Percentiles rank a stretch among this genome's conserved stretches.
phyloP scores from a whole-genome alignment of 306 rosid genomes.

The Medicago arabica region DNA sequence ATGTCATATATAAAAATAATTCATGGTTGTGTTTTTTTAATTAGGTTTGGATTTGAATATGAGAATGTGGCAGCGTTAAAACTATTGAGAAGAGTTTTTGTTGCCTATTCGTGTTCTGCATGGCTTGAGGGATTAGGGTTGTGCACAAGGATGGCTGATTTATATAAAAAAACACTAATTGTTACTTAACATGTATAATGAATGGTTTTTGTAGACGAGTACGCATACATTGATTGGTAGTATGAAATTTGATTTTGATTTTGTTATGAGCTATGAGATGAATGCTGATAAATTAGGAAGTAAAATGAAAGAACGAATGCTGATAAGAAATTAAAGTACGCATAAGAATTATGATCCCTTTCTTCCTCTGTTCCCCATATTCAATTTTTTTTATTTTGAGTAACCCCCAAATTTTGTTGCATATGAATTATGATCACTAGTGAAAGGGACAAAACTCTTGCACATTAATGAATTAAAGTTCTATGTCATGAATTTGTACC shows the following conservation, averaged over 20 bases:
- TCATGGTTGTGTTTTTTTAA: background rate
- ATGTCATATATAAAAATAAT: background rate
- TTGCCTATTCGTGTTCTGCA: background rate
- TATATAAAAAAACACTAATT: conserved; percentile 26
- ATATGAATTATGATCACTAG: too few relatives aligned
- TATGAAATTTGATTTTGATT: background rate
- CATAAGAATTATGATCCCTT: too few relatives aligned
- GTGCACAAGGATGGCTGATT: background rate
- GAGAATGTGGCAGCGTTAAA: background rate
- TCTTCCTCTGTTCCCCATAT: too few relatives aligned
- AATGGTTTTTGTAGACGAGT: conserved; percentile 33
- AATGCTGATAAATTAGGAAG: conserved; percentile 3
- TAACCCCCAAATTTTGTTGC: too few relatives aligned
- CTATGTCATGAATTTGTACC: too few relatives aligned
- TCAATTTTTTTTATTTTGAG: too few relatives aligned
- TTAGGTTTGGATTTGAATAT: background rate
- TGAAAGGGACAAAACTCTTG: too few relatives aligned
- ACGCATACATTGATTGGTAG: too few relatives aligned
- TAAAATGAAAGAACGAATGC: too few relatives aligned
- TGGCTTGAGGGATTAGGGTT: background rate
- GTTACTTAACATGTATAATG: conserved; percentile 41
- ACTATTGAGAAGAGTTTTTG: background rate
- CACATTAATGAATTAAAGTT: too few relatives aligned
- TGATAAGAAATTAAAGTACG: too few relatives aligned
- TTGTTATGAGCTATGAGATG: background rate